These are phyloP conservation scores for Solanum habrochaites DNA, from an alignment of 257 asterid species.

Conservation along the genomic window DNA sequence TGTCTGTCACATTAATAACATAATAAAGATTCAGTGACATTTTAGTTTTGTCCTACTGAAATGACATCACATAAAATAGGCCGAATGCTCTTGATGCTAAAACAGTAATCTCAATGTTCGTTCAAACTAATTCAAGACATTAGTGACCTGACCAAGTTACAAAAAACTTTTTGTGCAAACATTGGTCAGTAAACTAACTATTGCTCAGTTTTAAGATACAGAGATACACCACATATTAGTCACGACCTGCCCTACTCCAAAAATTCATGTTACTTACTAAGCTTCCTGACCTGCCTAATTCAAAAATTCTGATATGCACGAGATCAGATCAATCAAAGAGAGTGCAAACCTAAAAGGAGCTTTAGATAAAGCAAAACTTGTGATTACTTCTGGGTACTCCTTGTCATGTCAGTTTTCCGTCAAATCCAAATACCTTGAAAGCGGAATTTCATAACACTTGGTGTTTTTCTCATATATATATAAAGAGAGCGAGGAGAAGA, in stretches of 20 bases:
- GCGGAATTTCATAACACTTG: background rate
- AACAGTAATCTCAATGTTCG: background rate
- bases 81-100: background rate
- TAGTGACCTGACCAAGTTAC: background rate
- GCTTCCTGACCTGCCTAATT: background rate
- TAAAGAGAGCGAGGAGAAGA: background rate
- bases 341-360: background rate
- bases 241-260: background rate
- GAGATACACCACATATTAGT: background rate
- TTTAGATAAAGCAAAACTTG: background rate
- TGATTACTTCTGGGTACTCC: background rate
- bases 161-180: background rate
- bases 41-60: background rate
- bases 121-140: background rate
- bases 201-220: background rate
- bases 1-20: background rate
- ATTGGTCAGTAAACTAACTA: background rate
- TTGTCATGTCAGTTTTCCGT: background rate
- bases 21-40: background rate
- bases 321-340: background rate
- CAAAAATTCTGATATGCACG: background rate
- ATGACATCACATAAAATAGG: background rate
- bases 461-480: background rate
- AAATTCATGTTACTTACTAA: background rate
- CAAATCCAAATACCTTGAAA: background rate